Conservation (phyloP, 1,284 basidiomycete genomes). For the Rhodotorula sp. region DNA sequence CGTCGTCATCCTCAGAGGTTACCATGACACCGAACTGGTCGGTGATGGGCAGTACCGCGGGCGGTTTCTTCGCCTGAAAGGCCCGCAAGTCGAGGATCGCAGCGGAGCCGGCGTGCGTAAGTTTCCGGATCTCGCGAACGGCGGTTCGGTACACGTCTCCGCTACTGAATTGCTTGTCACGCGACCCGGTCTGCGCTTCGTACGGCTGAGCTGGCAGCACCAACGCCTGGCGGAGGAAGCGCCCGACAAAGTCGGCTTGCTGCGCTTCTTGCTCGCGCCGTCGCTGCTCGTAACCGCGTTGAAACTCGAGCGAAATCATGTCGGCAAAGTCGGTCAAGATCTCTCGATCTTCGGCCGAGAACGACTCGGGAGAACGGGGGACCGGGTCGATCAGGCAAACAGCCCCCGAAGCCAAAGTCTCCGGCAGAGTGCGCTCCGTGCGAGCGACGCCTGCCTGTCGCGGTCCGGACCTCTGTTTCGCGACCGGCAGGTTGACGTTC, state of each 20-base stretch:
- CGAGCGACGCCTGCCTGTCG: not conserved
- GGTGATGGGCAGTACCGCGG: not conserved
- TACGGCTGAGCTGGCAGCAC: slow-evolving; percentile 19
- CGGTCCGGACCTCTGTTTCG: not conserved
- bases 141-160: slow-evolving; percentile 9
- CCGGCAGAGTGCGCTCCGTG: not conserved
- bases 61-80: not conserved
- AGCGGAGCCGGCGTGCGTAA: slow-evolving; percentile 17
- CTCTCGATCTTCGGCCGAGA: slow-evolving; percentile 23
- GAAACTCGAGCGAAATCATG: slow-evolving; percentile 31
- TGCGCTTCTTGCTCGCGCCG: slow-evolving; percentile 18
- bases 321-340: slow-evolving; percentile 27
- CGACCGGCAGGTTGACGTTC: slow-evolving; percentile 19
- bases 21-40: not conserved
- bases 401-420: slow-evolving; percentile 23
- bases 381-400: slow-evolving; percentile 25
- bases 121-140: slow-evolving; percentile 1
- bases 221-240: slow-evolving; percentile 19
- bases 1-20: not conserved
- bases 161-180: too few relatives aligned
- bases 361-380: slow-evolving; percentile 3
- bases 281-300: slow-evolving; percentile 26
- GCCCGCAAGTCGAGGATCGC: slow-evolving; percentile 28
- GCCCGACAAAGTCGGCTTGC: slow-evolving; percentile 20
- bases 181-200: not conserved